Evolutionary conservation across 176 grass and related monocot genomes (phyloP).

Genomic region (Zoysia japonica): DNA sequence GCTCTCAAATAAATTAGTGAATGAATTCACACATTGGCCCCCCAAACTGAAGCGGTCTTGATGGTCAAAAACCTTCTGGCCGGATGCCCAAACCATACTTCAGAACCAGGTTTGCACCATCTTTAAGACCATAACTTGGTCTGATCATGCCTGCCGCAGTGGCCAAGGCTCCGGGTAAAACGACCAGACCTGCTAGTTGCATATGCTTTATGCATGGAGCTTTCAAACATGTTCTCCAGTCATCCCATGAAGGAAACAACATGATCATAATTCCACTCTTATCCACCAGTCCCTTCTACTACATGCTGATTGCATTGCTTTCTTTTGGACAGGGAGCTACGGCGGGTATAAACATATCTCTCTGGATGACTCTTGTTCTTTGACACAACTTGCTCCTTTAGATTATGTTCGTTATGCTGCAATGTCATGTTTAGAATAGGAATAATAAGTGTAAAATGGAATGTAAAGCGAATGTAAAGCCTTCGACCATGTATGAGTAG

Average conservation of each 20-base stretch:
- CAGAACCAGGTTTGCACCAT: conserved; percentile 35
- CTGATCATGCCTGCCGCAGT: conserved; percentile 25
- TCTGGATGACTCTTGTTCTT: conserved; percentile 85
- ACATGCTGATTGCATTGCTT: conserved; percentile 49
- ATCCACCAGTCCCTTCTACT: conserved; percentile 73
- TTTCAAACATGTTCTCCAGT: conserved; percentile 26
- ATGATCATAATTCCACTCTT: conserved; percentile 38
- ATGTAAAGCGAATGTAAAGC: not conserved
- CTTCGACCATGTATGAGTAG: not conserved
- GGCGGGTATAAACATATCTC: conserved; percentile 82
- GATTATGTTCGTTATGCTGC: conserved; percentile 46
- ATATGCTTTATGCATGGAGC: conserved; percentile 23
- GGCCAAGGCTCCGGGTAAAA: conserved; percentile 34
- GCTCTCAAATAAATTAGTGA: conserved; percentile 44
- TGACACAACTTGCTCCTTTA: conserved; percentile 59
- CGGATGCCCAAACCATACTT: conserved; percentile 42
- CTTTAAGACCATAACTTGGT: conserved; percentile 26
- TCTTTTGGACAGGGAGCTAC: conserved; percentile 70
- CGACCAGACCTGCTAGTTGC: conserved; percentile 42
- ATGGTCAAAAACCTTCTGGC: conserved; percentile 39
- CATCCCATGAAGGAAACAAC: conserved; percentile 11
- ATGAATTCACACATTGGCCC: conserved; percentile 37
- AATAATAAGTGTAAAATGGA: conserved; percentile 7
- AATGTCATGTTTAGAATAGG: conserved; percentile 32
- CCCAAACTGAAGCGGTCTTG: conserved; percentile 20